Conservation (phyloP, 352 stramenopile species). For the Chloridella minuta region DNA sequence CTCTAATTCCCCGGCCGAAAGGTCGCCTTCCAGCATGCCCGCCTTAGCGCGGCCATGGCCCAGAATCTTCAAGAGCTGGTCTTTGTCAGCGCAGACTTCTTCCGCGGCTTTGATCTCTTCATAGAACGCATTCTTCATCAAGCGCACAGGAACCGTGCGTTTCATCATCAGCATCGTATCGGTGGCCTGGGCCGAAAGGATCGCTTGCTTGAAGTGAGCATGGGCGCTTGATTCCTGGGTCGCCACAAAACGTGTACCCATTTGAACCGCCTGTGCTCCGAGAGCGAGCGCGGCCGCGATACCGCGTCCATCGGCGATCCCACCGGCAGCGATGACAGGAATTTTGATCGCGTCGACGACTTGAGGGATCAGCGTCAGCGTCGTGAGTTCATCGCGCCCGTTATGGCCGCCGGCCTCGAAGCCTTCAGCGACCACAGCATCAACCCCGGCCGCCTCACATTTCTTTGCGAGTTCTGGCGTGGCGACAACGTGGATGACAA, state of each 20-base stretch:
- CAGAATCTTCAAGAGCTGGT: neutral
- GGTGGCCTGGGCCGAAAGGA: neutral
- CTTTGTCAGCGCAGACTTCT: neutral
- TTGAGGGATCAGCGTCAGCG: neutral
- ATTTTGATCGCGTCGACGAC: neutral
- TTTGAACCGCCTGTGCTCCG: neutral
- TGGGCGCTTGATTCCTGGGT: neutral
- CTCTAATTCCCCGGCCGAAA: neutral
- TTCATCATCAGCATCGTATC: neutral
- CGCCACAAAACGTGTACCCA: neutral
- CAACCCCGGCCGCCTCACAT: neutral
- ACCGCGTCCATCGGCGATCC: neutral
- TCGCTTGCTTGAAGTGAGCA: neutral
- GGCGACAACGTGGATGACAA: neutral
- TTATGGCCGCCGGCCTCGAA: neutral
- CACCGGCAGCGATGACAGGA: neutral
- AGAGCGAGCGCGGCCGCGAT: neutral
- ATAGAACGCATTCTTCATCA: constrained; percentile 3
- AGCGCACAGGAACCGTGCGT: neutral
- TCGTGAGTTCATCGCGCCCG: neutral
- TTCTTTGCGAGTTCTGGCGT: neutral
- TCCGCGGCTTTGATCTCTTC: neutral
- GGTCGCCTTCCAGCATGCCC: neutral
- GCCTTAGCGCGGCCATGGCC: neutral
- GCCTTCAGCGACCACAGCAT: neutral